These are phyloP conservation scores for Trichomonas gallinae DNA, from an alignment of 208 protist species.

Conservation along the genomic window DNA sequence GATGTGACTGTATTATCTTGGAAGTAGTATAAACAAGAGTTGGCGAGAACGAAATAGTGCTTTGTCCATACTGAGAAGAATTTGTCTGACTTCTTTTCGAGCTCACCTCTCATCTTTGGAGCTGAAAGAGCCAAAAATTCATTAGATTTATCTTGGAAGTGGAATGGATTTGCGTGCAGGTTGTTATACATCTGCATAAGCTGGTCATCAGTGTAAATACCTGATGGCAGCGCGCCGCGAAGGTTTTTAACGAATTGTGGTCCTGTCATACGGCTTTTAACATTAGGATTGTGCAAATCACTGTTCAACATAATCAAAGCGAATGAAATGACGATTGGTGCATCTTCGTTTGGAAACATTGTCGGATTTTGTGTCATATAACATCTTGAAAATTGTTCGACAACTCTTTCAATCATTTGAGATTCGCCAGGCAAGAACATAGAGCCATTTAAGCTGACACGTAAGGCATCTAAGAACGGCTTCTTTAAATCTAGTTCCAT, in stretches of 20 bases:
- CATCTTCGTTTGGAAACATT: background rate
- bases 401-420: slow-evolving; percentile 30
- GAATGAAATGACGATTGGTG: slow-evolving; percentile 21
- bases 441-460: background rate
- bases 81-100: background rate
- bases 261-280: slow-evolving; percentile 39
- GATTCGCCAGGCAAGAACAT: slow-evolving; percentile 26
- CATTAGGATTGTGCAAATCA: slow-evolving; percentile 29
- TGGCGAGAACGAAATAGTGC: background rate
- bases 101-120: background rate
- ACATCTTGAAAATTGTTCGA: slow-evolving; percentile 26
- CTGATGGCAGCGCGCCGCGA: slow-evolving; percentile 26
- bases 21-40: slow-evolving; percentile 8
- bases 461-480: slow-evolving; percentile 22
- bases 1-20: background rate
- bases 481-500: background rate
- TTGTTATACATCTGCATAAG: background rate
- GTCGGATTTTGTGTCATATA: slow-evolving; percentile 29
- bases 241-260: slow-evolving; percentile 36
- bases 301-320: slow-evolving; percentile 31
- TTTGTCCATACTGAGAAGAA: background rate
- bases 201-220: background rate
- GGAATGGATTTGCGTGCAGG: background rate
- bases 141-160: background rate
- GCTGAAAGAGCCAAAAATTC: background rate